Evolutionary conservation across 345 rosid genomes (phyloP).

Genomic region (Eutrema yunnanense): DNA sequence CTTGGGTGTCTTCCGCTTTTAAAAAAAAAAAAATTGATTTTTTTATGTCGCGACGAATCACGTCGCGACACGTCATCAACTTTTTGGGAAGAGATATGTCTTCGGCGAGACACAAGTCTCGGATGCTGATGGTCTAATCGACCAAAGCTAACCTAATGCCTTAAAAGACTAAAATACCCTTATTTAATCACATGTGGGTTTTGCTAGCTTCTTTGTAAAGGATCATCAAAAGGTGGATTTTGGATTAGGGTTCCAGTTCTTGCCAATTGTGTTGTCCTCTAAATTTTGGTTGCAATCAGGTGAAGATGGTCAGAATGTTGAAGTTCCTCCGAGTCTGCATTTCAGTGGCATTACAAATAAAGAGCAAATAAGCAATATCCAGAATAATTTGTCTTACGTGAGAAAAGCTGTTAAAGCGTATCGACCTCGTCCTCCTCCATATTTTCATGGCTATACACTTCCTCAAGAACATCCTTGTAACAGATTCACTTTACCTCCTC

Average conservation of each 20-base stretch:
- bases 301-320: slow-evolving; percentile 42
- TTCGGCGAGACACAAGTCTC: no score
- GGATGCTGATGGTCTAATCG: no score
- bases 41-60: no score
- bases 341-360: slow-evolving; percentile 19
- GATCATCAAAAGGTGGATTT: neutral
- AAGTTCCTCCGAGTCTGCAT: slow-evolving; percentile 26
- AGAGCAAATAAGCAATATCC: neutral
- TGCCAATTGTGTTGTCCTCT: neutral
- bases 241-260: neutral
- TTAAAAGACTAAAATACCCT: neutral
- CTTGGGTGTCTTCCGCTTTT: no score
- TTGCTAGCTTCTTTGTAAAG: neutral
- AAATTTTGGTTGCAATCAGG: slow-evolving; percentile 29
- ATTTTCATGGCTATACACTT: slow-evolving; percentile 76
- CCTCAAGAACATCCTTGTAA: slow-evolving; percentile 83
- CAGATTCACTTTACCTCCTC: slow-evolving; percentile 75
- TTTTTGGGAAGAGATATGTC: no score
- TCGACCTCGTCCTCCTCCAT: slow-evolving; percentile 52
- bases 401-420: neutral
- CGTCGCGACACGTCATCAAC: no score
- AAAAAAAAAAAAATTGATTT: no score
- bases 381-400: neutral
- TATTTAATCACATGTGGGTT: no score
- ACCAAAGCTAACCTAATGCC: neutral